Evolutionary conservation across 208 protist genomes (phyloP).

Genomic region (Leishmania mexicana): DNA sequence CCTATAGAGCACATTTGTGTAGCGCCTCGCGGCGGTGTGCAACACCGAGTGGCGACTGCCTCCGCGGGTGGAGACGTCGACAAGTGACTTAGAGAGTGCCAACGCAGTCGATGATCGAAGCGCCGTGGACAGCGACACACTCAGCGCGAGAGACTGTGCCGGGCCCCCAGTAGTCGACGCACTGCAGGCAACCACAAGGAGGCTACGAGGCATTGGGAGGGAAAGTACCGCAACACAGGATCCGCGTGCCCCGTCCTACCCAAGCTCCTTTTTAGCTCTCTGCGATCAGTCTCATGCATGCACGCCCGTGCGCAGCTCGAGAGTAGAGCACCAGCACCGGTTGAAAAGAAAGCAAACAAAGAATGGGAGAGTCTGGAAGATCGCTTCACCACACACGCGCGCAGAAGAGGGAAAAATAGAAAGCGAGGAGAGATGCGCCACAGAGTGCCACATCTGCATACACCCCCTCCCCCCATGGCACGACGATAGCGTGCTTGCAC

Average conservation of each 20-base stretch:
- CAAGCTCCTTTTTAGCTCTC: background rate
- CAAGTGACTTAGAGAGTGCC: background rate
- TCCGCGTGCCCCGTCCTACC: background rate
- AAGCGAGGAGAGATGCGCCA: background rate
- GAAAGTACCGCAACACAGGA: background rate
- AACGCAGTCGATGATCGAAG: background rate
- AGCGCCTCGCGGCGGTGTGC: constrained; percentile 33
- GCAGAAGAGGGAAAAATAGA: background rate
- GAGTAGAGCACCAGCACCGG: background rate
- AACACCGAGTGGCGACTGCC: constrained; percentile 9
- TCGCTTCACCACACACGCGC: background rate
- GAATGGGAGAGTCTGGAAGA: background rate
- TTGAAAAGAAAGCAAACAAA: background rate
- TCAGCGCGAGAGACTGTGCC: too few species aligned
- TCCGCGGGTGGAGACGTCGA: too few species aligned
- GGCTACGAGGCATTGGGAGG: background rate
- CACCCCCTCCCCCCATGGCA: background rate
- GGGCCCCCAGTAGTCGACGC: background rate
- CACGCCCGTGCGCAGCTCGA: background rate
- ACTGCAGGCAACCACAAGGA: background rate
- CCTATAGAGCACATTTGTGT: constrained; percentile 81
- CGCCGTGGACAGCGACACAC: constrained; percentile 1
- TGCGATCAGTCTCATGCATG: background rate
- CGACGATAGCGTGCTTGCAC: background rate
- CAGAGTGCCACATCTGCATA: background rate